Conservation (phyloP, 768 basidiomycete species). For the Leccinellum luteum region DNA sequence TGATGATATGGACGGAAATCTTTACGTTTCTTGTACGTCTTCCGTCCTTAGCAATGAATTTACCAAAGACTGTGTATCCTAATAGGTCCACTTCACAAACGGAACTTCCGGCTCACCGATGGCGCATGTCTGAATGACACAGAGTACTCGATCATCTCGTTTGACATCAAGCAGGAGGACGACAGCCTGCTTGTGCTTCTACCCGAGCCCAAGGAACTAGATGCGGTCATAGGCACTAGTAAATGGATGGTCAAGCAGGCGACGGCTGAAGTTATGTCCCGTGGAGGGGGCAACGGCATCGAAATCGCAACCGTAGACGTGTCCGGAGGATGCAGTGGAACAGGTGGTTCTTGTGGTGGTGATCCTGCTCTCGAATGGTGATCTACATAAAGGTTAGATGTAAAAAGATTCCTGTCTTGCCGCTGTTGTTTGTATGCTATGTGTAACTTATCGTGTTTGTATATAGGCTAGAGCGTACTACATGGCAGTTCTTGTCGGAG, state of each 20-base stretch:
- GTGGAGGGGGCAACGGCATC: constrained; percentile 27
- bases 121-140: constrained; percentile 60
- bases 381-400: not conserved
- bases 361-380: not conserved
- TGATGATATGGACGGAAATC: constrained; percentile 53
- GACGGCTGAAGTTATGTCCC: constrained; percentile 38
- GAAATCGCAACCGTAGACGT: constrained; percentile 33
- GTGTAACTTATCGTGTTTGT: not conserved
- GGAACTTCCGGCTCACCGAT: constrained; percentile 55
- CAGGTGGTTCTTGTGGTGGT: not conserved
- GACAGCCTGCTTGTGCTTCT: constrained; percentile 50
- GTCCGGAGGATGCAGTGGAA: not conserved
- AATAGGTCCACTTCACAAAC: constrained; percentile 61
- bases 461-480: too few relatives aligned
- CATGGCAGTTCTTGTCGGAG: too few relatives aligned
- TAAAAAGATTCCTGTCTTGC: not conserved
- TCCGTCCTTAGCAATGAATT: not conserved
- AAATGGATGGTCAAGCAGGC: constrained; percentile 64
- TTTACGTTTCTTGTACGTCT: constrained; percentile 48
- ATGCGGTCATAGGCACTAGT: constrained; percentile 58
- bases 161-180: constrained; percentile 50
- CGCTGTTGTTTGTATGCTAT: not conserved
- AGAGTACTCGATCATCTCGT: constrained; percentile 58
- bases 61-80: not conserved
- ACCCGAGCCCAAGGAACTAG: constrained; percentile 49